Base-by-base conservation (phyloP, 352 stramenopile species). In the Globisporangium mamillatum region DNA sequence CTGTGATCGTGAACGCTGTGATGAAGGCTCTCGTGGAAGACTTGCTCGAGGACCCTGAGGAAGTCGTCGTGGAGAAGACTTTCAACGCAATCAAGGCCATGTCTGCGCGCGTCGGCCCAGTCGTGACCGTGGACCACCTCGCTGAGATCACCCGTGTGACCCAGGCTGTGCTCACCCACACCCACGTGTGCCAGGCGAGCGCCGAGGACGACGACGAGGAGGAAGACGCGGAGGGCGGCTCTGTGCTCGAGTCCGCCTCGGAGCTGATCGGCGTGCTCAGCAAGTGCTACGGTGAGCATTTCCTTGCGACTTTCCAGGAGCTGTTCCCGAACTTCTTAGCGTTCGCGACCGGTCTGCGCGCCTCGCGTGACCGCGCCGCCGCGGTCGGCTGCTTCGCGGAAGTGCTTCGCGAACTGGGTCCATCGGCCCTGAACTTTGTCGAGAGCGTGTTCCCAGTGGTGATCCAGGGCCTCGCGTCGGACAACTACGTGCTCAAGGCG, bases 1-100 rank as follows among this genome's bases (percentile, higher is more conserved):
- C 80, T 34, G 67, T 92, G 34, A 90, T 95, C 50, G 61, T 88
- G 24, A 75, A 89, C 62, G 84, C 88, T 18, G 85, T 95, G 27
- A 91, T 94, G 76, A 91, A 92, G 77, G 79, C 74, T 34, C 71
- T 93, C 1, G 77, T 91, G 8, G 81, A 92, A 16, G 85, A 95
- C 52, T 75, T 95, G n/a, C 74, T 94, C 18, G 76, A 94, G 63
- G 89, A 97, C 70, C 69, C 75, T 22, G 86, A 96, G 65, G 85
- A 90, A 62, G 68, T 90, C 38, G 86, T 99, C 16, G 97, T 99
- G 63, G 95, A 98, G 81, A 98, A 98, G 73, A 89, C 97, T 1
- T 96, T 99, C 67, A 98, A 95, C 60, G 95, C 96, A 20, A 86
- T 99, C 60, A 98, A 98, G 73, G 89, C 97, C 64, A 97, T 99